These are phyloP conservation scores for Cardamine resedifolia DNA, from an alignment of 345 rosid species.

Conservation along the genomic window DNA sequence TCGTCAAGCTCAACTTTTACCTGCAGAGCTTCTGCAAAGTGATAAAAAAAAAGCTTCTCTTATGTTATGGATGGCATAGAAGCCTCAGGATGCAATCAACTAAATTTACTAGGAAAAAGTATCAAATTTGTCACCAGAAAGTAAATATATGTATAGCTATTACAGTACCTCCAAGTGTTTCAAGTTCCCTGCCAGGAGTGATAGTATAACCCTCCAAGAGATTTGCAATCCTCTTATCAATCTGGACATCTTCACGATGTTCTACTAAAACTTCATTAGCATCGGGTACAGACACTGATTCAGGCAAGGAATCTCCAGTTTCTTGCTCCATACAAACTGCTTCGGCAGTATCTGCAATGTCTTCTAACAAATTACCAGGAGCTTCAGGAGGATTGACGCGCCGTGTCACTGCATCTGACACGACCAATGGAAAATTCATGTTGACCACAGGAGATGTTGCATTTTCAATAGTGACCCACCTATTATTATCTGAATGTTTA, in stretches of 20 bases:
- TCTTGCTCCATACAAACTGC: constrained; percentile 42
- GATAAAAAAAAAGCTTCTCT: constrained; percentile 11
- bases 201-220: constrained; percentile 68
- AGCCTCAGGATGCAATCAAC: constrained; percentile 17
- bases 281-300: constrained; percentile 33
- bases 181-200: constrained; percentile 78
- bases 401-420: constrained; percentile 71
- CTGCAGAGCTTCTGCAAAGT: constrained; percentile 70
- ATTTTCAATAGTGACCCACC: constrained; percentile 97
- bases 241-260: constrained; percentile 52
- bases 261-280: constrained; percentile 38
- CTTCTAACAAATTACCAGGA: constrained; percentile 82
- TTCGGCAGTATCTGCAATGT: constrained; percentile 52
- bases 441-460: constrained; percentile 83
- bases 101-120: constrained; percentile 15
- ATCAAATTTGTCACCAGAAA: constrained; percentile 14
- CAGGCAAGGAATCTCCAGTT: constrained; percentile 34
- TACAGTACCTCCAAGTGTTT: constrained; percentile 72
- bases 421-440: constrained; percentile 41
- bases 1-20: constrained; percentile 53
- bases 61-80: constrained; percentile 31
- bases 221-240: constrained; percentile 72
- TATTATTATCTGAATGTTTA: constrained; percentile 75
- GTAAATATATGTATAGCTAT: constrained; percentile 10
- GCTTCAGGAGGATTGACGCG: constrained; percentile 93